phyloP scores from a whole-genome alignment of 1,284 basidiomycete genomes.

The Inonotus hispidus region DNA sequence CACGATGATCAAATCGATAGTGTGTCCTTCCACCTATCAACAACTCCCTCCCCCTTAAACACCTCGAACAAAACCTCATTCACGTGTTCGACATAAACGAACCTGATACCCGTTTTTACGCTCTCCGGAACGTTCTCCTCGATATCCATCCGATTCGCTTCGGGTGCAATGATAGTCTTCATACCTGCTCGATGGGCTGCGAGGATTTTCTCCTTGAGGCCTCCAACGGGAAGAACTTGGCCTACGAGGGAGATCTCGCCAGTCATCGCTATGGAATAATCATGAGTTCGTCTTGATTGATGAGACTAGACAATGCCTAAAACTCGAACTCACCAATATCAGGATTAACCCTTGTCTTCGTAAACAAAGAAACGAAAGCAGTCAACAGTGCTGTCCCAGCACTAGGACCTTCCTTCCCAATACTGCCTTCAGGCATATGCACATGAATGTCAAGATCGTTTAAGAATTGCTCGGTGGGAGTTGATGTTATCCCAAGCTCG shows the following conservation, averaged over 20 bases:
- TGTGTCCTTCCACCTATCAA: constrained; percentile 66
- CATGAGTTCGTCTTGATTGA: constrained; percentile 8
- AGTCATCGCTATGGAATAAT: constrained; percentile 70
- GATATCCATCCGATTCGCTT: constrained; percentile 85
- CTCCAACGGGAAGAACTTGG: constrained; percentile 90
- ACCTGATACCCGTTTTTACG: constrained; percentile 89
- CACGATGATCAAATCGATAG: constrained; percentile 3
- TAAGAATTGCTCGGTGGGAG: constrained; percentile 69
- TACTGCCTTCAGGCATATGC: constrained; percentile 95
- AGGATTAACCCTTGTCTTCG: constrained; percentile 73
- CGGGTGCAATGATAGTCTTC: constrained; percentile 85
- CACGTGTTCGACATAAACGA: constrained; percentile 91
- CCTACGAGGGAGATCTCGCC: constrained; percentile 92
- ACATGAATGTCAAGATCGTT: constrained; percentile 85
- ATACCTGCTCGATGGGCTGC: constrained; percentile 93
- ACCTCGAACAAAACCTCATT: constrained; percentile 83
- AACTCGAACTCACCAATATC: constrained; percentile 69
- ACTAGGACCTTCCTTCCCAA: constrained; percentile 97
- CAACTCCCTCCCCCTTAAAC: constrained; percentile 59
- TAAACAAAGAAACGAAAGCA: constrained; percentile 89
- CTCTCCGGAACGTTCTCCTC: constrained; percentile 94
- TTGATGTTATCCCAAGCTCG: constrained; percentile 80
- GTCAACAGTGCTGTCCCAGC: constrained; percentile 92
- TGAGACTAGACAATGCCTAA: not conserved
- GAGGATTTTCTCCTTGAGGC: constrained; percentile 92